These are phyloP conservation scores for Acanthamoeba sp. DNA, from an alignment of 208 protist genomes.

Conservation along the genomic window DNA sequence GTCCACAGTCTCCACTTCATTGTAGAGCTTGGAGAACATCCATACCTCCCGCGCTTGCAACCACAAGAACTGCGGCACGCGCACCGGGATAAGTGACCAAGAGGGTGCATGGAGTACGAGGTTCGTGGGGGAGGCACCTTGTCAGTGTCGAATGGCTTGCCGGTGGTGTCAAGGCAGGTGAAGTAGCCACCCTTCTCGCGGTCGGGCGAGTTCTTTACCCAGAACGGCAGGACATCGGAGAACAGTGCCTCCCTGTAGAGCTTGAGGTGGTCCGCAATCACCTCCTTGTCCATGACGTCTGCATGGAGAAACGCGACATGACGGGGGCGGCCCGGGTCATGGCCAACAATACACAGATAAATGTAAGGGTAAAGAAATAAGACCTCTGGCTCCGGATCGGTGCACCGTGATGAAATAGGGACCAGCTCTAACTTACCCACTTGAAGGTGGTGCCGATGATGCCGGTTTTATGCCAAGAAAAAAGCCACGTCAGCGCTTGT, in stretches of 20 bases:
- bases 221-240: constrained; percentile 38
- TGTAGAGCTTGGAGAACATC: constrained; percentile 57
- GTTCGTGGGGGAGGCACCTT: neutral
- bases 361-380: too few species aligned
- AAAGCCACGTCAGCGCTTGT: too few species aligned
- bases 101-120: neutral
- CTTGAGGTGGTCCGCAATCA: neutral
- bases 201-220: constrained; percentile 42
- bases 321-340: too few species aligned
- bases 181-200: constrained; percentile 62
- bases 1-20: neutral
- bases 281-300: neutral
- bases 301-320: neutral
- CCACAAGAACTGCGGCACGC: constrained; percentile 1
- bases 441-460: too few species aligned
- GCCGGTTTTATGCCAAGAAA: too few species aligned
- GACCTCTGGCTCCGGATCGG: too few species aligned
- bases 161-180: constrained; percentile 60
- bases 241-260: constrained; percentile 40
- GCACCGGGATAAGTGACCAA: neutral
- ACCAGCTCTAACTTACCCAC: too few species aligned
- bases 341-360: too few species aligned
- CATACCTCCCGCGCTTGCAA: constrained; percentile 39
- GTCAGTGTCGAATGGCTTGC: constrained; percentile 51
- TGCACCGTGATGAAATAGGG: too few species aligned